Evolutionary conservation across 768 basidiomycete genomes (phyloP).

Genomic region (Mycena capillaripes): DNA sequence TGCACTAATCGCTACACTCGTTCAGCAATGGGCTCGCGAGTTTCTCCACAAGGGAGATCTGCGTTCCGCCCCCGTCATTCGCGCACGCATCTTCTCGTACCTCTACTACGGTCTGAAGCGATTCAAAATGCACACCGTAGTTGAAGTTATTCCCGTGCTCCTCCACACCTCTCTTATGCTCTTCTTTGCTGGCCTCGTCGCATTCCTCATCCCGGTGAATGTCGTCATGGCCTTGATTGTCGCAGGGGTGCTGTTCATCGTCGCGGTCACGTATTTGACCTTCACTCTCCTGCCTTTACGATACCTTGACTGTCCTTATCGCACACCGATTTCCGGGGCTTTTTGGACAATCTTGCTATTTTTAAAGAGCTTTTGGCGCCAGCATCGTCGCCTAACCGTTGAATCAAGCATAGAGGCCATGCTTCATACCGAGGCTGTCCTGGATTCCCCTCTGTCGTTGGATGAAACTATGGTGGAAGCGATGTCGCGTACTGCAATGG

Average conservation of each 20-base stretch:
- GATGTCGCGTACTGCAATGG: background rate
- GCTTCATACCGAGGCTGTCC: no score
- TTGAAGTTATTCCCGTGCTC: conserved; percentile 3
- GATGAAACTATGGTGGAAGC: background rate
- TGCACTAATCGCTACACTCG: background rate
- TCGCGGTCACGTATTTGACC: background rate
- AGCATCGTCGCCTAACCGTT: no score
- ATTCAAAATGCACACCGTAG: conserved; percentile 15
- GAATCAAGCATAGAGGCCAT: no score
- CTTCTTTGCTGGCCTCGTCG: conserved; percentile 17
- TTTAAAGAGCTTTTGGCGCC: background rate
- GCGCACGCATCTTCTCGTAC: background rate
- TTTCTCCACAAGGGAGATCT: background rate
- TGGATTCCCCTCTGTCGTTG: background rate
- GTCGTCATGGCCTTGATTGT: background rate
- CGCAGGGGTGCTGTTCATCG: background rate
- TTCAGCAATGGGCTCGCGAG: background rate
- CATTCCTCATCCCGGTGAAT: conserved; percentile 18
- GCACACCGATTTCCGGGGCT: background rate
- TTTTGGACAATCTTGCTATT: background rate
- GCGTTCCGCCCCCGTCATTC: background rate
- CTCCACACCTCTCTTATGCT: conserved; percentile 6
- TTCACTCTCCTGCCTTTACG: conserved; percentile 1
- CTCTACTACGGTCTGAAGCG: background rate
- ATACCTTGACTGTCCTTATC: background rate